Base-by-base conservation (phyloP, 306 rosid species). In the Rosa chinensis region DNA sequence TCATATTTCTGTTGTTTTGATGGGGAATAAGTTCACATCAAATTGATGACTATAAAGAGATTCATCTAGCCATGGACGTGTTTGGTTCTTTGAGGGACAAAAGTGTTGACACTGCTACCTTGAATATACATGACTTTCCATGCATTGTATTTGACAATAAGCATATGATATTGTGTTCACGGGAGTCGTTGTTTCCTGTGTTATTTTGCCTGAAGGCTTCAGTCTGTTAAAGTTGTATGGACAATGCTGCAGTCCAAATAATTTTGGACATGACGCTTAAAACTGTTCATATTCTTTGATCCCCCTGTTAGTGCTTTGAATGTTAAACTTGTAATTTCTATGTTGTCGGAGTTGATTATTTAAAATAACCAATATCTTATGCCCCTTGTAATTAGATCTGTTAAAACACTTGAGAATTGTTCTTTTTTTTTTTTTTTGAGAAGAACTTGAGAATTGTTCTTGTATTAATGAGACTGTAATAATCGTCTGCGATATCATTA, bases 11-110 rank as follows among this genome's bases (percentile, higher is more conserved):
- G 72, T 50, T 73, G 59, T 68, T 72, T 75, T 13, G 78, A 76
- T 66, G 83, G 73, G 82, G 83, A 77, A 74, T 88, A 77, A 85
- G 87, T 80, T 81, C 84, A 76, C 84, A 86, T 87, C 85, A 67
- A 72, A 80, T 81, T 56, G 89, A 85, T 86, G 74, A 64, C 72
- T 69, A n/a, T 23, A 67, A 79, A 56, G 85, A 62, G 70, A 70
- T 81, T 74, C 76, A 58, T 69, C 72, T 64, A 69, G 75, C 74
- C 80, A 64, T 75, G 80, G 87, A 68, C 73, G 66, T 28, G 1
- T 17, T 66, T 67, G 86, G 17, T 28, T 13, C 37, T 16, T 40
- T 53, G 32, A 77, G 69, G 66, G 66, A 20, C 44, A 61, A 61
- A 44, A 14, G 6, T 5, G 28, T 12, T 23, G 69, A 75, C 64